Percentiles rank a stretch among this genome's conserved stretches.
Conservation (phyloP, 177 flowering plant genomes). For the Telopea speciosissima region DNA sequence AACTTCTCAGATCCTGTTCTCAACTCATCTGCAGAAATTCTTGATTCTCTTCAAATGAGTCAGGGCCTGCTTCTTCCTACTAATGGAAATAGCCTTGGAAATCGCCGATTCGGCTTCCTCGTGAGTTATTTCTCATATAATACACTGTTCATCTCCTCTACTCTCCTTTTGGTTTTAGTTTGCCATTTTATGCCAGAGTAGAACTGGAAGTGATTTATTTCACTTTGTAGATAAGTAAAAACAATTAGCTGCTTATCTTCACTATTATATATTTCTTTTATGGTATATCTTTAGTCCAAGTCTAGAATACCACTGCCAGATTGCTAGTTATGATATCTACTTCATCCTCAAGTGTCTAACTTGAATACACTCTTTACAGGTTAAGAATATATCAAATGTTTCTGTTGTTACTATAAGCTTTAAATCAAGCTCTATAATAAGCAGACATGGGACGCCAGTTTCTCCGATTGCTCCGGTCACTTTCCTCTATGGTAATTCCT, state of each 20-base stretch:
- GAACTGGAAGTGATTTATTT: too few species aligned
- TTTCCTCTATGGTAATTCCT: slow-evolving; percentile 72
- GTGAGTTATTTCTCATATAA: slow-evolving; percentile 29
- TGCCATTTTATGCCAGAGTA: neutral
- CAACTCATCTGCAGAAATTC: slow-evolving; percentile 66
- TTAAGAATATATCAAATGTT: slow-evolving; percentile 38
- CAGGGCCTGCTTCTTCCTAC: slow-evolving; percentile 59
- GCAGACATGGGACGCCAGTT: slow-evolving; percentile 72
- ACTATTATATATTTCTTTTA: neutral
- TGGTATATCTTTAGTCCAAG: neutral
- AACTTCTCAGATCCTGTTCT: slow-evolving; percentile 77
- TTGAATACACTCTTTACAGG: slow-evolving; percentile 35
- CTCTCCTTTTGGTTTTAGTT: neutral
- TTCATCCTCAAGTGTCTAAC: neutral
- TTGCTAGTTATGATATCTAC: neutral
- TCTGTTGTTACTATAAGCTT: slow-evolving; percentile 57
- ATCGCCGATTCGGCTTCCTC: slow-evolving; percentile 70
- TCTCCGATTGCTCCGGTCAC: slow-evolving; percentile 73
- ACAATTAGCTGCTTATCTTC: neutral
- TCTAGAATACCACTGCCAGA: neutral
- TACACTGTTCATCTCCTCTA: neutral
- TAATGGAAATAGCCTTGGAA: slow-evolving; percentile 39
- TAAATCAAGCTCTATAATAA: slow-evolving; percentile 42
- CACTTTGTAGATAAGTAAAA: too few species aligned
- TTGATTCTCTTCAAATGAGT: slow-evolving; percentile 45